These are phyloP conservation scores for Schwanniomyces pseudopolymorphus DNA, from an alignment of 805 yeast genomes.

Conservation along the genomic window DNA sequence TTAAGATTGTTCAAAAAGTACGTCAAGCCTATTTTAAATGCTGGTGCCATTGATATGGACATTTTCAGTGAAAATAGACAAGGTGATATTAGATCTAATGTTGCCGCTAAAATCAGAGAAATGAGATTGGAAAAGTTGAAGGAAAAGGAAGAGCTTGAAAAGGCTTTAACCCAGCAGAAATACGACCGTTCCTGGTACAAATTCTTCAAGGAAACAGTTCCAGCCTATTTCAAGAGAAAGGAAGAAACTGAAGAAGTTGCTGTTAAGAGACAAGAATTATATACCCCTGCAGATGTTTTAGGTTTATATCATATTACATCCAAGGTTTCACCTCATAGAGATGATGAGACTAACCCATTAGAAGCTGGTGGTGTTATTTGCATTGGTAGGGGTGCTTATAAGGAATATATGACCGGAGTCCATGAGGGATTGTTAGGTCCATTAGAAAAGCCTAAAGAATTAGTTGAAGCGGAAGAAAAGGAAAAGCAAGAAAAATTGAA, in stretches of 20 bases:
- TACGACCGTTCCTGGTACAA: constrained; percentile 28
- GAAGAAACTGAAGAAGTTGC: constrained; percentile 27
- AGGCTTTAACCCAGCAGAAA: constrained; percentile 3
- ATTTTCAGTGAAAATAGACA: constrained; percentile 76
- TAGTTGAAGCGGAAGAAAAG: constrained; percentile 17
- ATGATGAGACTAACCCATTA: constrained; percentile 41
- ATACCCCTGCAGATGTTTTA: constrained; percentile 46
- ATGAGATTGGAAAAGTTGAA: constrained; percentile 47
- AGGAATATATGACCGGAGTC: constrained; percentile 85
- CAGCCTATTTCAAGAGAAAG: constrained; percentile 19
- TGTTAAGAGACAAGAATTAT: constrained; percentile 34
- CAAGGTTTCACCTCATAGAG: constrained; percentile 44
- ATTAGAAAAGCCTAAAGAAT: constrained; percentile 47
- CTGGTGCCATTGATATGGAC: constrained; percentile 84
- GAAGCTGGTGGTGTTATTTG: constrained; percentile 85
- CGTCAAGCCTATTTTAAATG: constrained; percentile 80
- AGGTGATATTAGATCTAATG: constrained; percentile 80
- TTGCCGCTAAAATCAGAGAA: constrained; percentile 79
- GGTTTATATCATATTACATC: constrained; percentile 52
- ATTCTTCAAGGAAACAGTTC: constrained; percentile 19
- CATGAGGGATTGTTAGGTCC: constrained; percentile 97
- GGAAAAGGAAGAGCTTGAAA: constrained; percentile 7
- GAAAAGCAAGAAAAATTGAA: constrained; percentile 11
- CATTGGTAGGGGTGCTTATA: constrained; percentile 93
- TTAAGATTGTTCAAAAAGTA: constrained; percentile 71